These are phyloP conservation scores for Penicillium turbatum DNA, from an alignment of 495 filamentous ascomycete species.

Conservation along the genomic window DNA sequence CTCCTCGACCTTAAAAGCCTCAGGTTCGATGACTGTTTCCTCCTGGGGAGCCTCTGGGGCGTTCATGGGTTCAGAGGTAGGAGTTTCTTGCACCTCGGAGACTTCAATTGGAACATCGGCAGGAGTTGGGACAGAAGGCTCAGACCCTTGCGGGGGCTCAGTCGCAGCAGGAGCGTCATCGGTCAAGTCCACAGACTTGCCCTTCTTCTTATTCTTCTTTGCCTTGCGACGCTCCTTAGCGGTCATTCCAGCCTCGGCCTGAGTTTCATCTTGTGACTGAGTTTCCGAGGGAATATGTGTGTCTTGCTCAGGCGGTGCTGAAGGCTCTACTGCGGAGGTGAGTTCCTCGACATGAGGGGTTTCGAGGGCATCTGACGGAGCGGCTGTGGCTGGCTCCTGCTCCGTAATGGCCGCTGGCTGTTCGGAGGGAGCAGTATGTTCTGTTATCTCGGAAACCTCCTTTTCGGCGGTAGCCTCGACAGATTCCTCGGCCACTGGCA, in stretches of 20 bases:
- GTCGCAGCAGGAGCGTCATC: conserved; percentile 13
- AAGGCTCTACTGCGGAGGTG: not conserved
- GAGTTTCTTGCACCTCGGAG: not conserved
- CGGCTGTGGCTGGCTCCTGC: not conserved
- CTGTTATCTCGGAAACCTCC: not conserved
- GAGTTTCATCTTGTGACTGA: conserved; percentile 10
- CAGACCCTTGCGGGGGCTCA: conserved; percentile 5
- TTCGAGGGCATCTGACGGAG: not conserved
- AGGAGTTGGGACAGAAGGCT: not conserved
- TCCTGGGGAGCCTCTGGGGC: not conserved
- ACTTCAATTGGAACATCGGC: not conserved
- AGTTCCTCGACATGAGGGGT: conserved; percentile 1
- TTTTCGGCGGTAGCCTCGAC: not conserved
- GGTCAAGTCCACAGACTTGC: conserved; percentile 27
- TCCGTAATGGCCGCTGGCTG: conserved; percentile 1
- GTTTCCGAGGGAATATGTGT: conserved; percentile 7
- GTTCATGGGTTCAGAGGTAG: not conserved
- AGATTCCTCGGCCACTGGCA: not conserved
- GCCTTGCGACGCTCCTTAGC: conserved; percentile 28
- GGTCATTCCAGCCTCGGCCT: conserved; percentile 16
- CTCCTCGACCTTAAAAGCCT: conserved; percentile 1
- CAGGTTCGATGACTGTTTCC: not conserved
- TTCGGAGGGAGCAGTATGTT: not conserved
- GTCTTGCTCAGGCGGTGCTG: not conserved
- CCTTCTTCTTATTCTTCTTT: conserved; percentile 46